Evolutionary conservation across 83 land plant species (phyloP).

Genomic region (Picea abies): DNA sequence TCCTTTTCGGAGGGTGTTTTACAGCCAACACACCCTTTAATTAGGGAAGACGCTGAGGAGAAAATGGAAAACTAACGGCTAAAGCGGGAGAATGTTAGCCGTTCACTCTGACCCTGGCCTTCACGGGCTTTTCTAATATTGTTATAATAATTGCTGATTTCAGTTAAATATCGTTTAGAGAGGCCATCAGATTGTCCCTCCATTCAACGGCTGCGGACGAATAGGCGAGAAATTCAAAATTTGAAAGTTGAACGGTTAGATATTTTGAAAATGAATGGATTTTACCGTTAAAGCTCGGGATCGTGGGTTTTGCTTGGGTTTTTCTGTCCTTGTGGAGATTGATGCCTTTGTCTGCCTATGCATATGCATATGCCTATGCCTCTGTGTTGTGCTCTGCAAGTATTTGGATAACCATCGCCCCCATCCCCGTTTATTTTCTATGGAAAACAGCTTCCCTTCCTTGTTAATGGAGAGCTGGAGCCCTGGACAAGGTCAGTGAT

Average conservation of each 20-base stretch:
- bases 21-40: no score
- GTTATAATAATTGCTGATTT: no score
- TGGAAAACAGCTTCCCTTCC: constrained; percentile 7
- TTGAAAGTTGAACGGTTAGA: constrained; percentile 13
- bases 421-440: neutral
- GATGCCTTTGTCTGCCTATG: neutral
- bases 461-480: constrained; percentile 15
- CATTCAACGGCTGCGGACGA: constrained; percentile 7
- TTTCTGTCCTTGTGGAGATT: neutral
- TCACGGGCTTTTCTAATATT: no score
- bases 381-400: neutral
- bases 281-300: constrained; percentile 4
- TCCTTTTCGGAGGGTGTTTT: no score
- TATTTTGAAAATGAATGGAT: neutral
- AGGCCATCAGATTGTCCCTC: neutral
- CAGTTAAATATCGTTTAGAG: neutral
- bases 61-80: no score
- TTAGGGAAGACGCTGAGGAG: no score
- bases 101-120: no score
- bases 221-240: constrained; percentile 4
- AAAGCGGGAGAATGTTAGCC: no score
- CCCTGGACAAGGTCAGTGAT: constrained; percentile 8
- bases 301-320: neutral
- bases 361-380: neutral
- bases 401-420: neutral